phyloP scores from a whole-genome alignment of 2,329 filamentous ascomycete genomes.

The Neonectria ditissima region DNA sequence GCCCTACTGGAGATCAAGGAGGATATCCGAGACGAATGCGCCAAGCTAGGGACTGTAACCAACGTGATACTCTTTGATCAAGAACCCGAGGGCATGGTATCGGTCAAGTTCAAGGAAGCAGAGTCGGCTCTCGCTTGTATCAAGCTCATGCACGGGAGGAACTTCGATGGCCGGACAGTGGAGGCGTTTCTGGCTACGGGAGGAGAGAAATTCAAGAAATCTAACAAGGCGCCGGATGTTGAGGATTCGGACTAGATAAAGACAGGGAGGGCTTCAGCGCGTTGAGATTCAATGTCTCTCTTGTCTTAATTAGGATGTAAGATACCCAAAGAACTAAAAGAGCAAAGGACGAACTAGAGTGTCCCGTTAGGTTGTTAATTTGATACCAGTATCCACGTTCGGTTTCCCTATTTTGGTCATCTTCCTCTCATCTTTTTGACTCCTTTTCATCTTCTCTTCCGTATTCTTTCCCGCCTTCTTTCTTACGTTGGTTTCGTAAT shows the following conservation, averaged over 20 bases:
- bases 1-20: slow-evolving; percentile 92
- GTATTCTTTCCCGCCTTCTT: not conserved
- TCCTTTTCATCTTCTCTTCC: too few species aligned
- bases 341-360: slow-evolving; percentile 18
- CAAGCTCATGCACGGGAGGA: slow-evolving; percentile 81
- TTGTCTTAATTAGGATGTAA: slow-evolving; percentile 39
- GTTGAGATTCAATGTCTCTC: slow-evolving; percentile 16
- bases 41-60: slow-evolving; percentile 86
- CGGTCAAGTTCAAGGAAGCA: slow-evolving; percentile 81
- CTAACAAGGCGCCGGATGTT: slow-evolving; percentile 66
- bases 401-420: not conserved
- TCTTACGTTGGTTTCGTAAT: not conserved
- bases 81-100: slow-evolving; percentile 86
- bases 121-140: slow-evolving; percentile 81
- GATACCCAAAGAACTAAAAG: slow-evolving; percentile 41
- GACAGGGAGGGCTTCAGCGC: slow-evolving; percentile 3
- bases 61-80: slow-evolving; percentile 92
- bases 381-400: not conserved
- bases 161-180: slow-evolving; percentile 79
- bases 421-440: not conserved
- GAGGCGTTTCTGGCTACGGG: slow-evolving; percentile 78
- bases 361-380: not conserved
- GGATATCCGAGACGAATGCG: slow-evolving; percentile 90
- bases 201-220: slow-evolving; percentile 79
- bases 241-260: slow-evolving; percentile 51